Evolutionary conservation across 1,284 basidiomycete genomes (phyloP).

Genomic region (Malassezia furfur): DNA sequence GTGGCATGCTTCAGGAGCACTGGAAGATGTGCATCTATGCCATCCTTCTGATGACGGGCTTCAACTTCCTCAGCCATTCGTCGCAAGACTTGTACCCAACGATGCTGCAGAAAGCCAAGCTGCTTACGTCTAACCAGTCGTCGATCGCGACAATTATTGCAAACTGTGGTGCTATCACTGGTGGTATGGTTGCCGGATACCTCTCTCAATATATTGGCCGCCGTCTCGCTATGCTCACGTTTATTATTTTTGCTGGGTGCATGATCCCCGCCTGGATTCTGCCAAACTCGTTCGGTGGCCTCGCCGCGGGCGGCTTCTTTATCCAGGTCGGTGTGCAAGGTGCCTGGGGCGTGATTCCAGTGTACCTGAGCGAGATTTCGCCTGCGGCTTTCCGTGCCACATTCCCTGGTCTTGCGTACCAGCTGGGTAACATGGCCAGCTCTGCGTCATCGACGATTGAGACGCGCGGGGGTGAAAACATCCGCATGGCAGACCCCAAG

Average conservation of each 20-base stretch:
- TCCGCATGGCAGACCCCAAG: slow-evolving; percentile 41
- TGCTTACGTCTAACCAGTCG: slow-evolving; percentile 53
- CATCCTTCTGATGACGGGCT: slow-evolving; percentile 53
- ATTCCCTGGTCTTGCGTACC: slow-evolving; percentile 84
- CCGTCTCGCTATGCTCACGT: slow-evolving; percentile 71
- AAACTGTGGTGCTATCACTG: slow-evolving; percentile 66
- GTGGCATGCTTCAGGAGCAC: slow-evolving; percentile 68
- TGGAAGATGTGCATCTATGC: slow-evolving; percentile 81
- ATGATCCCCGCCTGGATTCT: slow-evolving; percentile 49
- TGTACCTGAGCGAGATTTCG: slow-evolving; percentile 78
- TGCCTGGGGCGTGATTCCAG: slow-evolving; percentile 60
- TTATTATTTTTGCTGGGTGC: slow-evolving; percentile 34
- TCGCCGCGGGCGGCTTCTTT: slow-evolving; percentile 53
- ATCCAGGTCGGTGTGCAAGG: slow-evolving; percentile 49
- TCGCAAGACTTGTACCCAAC: slow-evolving; percentile 42
- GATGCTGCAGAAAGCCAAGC: slow-evolving; percentile 36
- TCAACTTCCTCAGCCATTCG: slow-evolving; percentile 72
- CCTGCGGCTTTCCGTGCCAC: slow-evolving; percentile 86
- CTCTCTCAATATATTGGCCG: slow-evolving; percentile 76
- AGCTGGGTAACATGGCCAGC: slow-evolving; percentile 65
- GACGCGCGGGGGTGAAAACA: slow-evolving; percentile 56
- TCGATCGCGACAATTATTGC: slow-evolving; percentile 84
- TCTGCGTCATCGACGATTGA: slow-evolving; percentile 83
- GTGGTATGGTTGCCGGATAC: slow-evolving; percentile 68
- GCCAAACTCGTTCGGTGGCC: slow-evolving; percentile 45